These are phyloP conservation scores for Nicotiana paniculata DNA, from an alignment of 257 asterid species.

Conservation along the genomic window DNA sequence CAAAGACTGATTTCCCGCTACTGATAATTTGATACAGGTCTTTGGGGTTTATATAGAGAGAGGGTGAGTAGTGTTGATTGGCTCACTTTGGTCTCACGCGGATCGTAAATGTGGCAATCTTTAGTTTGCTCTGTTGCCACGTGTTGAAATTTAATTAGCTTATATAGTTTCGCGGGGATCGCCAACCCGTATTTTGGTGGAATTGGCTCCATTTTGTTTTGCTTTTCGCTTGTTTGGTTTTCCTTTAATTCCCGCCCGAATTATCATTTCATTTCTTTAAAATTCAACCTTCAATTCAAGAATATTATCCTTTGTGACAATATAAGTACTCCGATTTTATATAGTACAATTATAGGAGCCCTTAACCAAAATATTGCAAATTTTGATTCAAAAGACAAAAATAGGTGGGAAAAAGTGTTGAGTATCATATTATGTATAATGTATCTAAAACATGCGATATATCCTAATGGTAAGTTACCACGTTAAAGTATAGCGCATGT, in stretches of 20 bases:
- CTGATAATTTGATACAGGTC: accelerated
- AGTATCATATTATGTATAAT: too few relatives aligned
- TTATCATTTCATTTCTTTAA: too few relatives aligned
- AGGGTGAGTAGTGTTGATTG: not conserved
- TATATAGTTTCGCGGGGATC: not conserved
- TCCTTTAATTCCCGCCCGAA: not conserved
- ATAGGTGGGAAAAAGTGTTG: too few relatives aligned
- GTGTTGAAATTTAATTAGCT: not conserved
- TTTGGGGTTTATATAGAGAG: conserved; percentile 7
- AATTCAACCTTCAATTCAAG: too few relatives aligned
- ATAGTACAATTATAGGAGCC: too few relatives aligned
- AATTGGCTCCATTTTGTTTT: not conserved
- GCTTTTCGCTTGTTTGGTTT: not conserved
- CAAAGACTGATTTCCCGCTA: not conserved
- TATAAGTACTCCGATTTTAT: too few relatives aligned
- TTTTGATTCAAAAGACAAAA: too few relatives aligned
- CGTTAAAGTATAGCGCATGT: too few relatives aligned
- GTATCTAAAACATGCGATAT: too few relatives aligned
- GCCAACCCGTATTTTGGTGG: not conserved
- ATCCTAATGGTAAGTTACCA: too few relatives aligned
- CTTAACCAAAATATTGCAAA: too few relatives aligned
- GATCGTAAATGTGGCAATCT: conserved; percentile 40
- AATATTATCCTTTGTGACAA: too few relatives aligned
- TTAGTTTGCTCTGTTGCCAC: not conserved
- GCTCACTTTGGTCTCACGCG: not conserved